Evolutionary conservation across 176 grass and related monocot genomes (phyloP), one percentile per base, ranked within the genome.

Genomic region (Avena eriantha): DNA sequence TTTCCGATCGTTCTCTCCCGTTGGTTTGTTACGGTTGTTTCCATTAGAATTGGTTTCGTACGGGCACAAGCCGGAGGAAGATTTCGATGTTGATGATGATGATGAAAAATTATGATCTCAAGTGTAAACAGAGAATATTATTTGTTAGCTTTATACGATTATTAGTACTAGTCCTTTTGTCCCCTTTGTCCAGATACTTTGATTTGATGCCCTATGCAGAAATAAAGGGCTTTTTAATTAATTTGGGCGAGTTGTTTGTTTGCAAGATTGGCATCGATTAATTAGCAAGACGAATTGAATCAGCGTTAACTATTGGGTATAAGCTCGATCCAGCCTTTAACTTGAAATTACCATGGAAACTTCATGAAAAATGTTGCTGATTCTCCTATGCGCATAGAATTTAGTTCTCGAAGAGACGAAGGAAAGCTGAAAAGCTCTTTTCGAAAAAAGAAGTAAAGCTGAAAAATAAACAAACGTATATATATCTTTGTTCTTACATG

Each of bases 81-180:
- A 57, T 18, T 39, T 84, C 48, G 39, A 59, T 86, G 61, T 59
- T 90, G 85, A 88, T 81, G 85, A 88, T n/a, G n/a, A n/a, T 81
- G 87, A 86, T 16, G 89, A 96, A 63, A 92, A 88, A 15, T 89
- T 82, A n/a, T 76, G 68, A 80, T 83, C 47, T 67, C 21, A 91
- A 91, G 29, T 88, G 81, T 91, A 88, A 70, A 70, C 26, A 41
- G 76, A 69, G 19, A 64, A 53, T 64, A 35, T 0, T 50, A 36
- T 59, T 49, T 84, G 4, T 47, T 76, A 50, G 46, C 8, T 76
- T 74, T 36, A 39, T 49, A 16, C 18, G n/a, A n/a, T n/a, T 79
- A 36, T 39, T 39, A 39, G 36, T 39, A 67, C 3, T 46, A 15
- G 0, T 50, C 7, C 3, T 12, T 69, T 34, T 2, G 23, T 10